These are phyloP conservation scores for Podila clonocystis DNA, from an alignment of 192 early-diverging fungal genomes.

Conservation along the genomic window DNA sequence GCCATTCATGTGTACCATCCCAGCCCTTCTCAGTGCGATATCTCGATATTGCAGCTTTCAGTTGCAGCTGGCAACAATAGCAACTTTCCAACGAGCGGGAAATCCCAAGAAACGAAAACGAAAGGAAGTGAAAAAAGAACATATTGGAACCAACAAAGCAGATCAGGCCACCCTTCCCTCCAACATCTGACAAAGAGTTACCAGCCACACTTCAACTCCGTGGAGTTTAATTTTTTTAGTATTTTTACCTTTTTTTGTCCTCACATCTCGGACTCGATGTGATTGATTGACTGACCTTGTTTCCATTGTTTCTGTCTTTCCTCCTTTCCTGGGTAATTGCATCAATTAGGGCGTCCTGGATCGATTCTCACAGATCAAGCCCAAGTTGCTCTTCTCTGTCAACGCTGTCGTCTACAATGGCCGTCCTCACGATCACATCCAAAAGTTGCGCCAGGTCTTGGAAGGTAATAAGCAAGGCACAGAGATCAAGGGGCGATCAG, in stretches of 20 bases:
- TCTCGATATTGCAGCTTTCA: not conserved
- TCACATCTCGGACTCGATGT: too few species aligned
- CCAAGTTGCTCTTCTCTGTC: conserved; percentile 90
- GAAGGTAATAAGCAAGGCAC: conserved; percentile 45
- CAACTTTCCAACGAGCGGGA: not conserved
- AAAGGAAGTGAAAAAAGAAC: not conserved
- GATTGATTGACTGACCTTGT: not conserved
- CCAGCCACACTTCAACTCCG: too few species aligned
- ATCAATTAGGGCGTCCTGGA: conserved; percentile 82
- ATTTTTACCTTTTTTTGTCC: too few species aligned
- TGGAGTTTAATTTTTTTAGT: too few species aligned
- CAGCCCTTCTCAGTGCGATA: too few species aligned
- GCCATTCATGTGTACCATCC: too few species aligned
- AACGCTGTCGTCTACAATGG: conserved; percentile 95
- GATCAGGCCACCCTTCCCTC: not conserved
- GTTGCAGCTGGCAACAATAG: not conserved
- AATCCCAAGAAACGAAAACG: not conserved
- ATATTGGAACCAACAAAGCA: not conserved
- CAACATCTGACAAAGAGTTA: too few species aligned
- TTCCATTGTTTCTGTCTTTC: not conserved
- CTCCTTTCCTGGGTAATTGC: conserved; percentile 4
- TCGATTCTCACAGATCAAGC: conserved; percentile 91
- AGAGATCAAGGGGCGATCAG: not conserved
- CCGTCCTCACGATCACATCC: conserved; percentile 79
- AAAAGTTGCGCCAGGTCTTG: conserved; percentile 79